Evolutionary conservation across 2,329 filamentous ascomycete species (phyloP).

Genomic region (Colletotrichum salicis): DNA sequence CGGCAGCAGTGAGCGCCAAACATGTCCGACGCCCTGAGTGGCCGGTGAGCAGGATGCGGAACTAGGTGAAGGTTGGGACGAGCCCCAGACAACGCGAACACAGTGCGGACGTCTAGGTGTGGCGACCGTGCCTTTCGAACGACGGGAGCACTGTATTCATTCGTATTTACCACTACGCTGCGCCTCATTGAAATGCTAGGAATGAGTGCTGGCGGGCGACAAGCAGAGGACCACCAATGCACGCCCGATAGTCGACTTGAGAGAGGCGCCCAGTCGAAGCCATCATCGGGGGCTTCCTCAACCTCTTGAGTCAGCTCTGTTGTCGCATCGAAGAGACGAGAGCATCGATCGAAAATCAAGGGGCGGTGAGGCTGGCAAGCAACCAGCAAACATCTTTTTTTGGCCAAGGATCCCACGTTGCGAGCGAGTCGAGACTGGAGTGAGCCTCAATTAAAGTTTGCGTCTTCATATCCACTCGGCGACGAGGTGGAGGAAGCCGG

Average conservation of each 20-base stretch:
- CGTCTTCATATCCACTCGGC: conserved; percentile 17
- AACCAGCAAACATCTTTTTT: conserved; percentile 5
- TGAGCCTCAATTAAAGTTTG: conserved; percentile 33
- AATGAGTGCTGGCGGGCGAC: conserved; percentile 9
- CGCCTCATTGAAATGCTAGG: not conserved
- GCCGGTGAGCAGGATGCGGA: conserved; percentile 13
- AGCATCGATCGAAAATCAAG: not conserved
- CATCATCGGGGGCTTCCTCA: not conserved
- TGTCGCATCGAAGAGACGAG: not conserved
- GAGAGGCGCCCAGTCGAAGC: conserved; percentile 12
- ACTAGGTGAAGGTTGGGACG: conserved; percentile 21
- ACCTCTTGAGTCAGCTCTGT: conserved; percentile 15
- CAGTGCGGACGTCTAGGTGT: not conserved
- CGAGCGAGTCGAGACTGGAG: conserved; percentile 18
- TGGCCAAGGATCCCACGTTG: conserved; percentile 24
- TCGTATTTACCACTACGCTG: not conserved
- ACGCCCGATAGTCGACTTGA: not conserved
- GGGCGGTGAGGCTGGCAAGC: conserved; percentile 24
- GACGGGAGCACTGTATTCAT: conserved; percentile 4
- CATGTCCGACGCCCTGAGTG: not conserved
- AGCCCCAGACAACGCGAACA: conserved; percentile 13
- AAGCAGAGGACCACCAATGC: not conserved
- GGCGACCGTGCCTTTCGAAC: not conserved
- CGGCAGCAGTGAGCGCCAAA: not conserved
- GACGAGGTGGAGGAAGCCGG: conserved; percentile 8